These are phyloP conservation scores for Neurospora hispaniola DNA, from an alignment of 495 filamentous ascomycete species.

Conservation along the genomic window DNA sequence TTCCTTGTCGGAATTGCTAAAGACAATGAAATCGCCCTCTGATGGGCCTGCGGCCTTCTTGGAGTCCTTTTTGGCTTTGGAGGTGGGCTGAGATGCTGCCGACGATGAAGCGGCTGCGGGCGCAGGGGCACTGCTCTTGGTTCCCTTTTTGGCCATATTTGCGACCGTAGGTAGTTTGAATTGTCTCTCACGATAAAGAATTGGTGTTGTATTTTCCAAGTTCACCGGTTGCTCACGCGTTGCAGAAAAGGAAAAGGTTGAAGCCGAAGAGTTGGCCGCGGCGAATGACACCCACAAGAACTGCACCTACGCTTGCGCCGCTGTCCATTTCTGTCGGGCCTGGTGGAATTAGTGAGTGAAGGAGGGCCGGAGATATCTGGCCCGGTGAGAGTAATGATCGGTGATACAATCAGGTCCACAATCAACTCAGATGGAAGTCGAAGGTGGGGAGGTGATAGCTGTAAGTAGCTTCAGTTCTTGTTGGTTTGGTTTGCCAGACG, in stretches of 20 bases:
- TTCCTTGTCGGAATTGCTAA: constrained; percentile 52
- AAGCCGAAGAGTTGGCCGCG: not conserved
- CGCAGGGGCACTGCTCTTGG: constrained; percentile 28
- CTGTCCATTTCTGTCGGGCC: constrained; percentile 1
- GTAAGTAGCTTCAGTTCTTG: not conserved
- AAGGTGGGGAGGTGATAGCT: not conserved
- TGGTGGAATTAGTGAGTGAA: not conserved
- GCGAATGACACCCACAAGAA: not conserved
- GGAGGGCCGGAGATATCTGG: not conserved
- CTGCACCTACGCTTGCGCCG: constrained; percentile 1
- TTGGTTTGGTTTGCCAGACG: not conserved
- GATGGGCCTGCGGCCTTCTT: constrained; percentile 25
- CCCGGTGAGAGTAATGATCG: not conserved
- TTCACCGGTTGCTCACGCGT: not conserved
- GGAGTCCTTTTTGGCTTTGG: constrained; percentile 18
- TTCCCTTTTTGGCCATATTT: constrained; percentile 38
- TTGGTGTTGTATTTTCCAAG: constrained; percentile 1
- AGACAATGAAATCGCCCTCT: constrained; percentile 58
- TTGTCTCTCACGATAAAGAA: not conserved
- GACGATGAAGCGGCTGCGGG: constrained; percentile 19
- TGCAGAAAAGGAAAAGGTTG: not conserved
- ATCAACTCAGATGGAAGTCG: not conserved
- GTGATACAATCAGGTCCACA: not conserved
- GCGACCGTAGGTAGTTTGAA: not conserved
- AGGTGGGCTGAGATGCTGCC: constrained; percentile 9